Percentiles rank a stretch among this genome's conserved stretches.
Evolutionary conservation across 305 asterid genomes (phyloP).

Genomic region (Withania somnifera): DNA sequence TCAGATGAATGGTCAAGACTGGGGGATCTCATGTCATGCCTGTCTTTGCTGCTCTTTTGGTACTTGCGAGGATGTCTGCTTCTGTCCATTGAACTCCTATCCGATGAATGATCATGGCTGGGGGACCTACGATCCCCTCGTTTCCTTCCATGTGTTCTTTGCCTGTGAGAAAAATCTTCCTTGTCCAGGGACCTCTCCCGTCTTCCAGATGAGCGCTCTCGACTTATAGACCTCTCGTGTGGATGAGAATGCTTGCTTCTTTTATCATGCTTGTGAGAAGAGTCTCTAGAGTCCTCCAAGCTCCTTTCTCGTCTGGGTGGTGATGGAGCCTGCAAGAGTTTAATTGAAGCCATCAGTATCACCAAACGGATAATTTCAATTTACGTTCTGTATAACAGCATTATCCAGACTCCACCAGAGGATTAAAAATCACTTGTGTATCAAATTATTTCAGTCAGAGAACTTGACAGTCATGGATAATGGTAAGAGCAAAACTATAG

Average conservation of each 20-base stretch:
- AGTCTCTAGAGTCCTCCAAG: constrained; percentile 23
- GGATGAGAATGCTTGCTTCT: constrained; percentile 12
- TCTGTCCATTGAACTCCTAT: constrained; percentile 19
- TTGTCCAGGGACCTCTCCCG: constrained; percentile 21
- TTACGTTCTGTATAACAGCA: background rate
- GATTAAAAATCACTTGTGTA: background rate
- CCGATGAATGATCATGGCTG: constrained; percentile 21
- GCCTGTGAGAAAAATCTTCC: constrained; percentile 21
- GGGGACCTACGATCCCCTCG: constrained; percentile 22
- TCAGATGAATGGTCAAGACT: background rate
- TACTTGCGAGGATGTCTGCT: constrained; percentile 17
- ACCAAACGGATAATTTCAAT: background rate
- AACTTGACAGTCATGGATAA: background rate
- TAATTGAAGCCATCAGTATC: background rate
- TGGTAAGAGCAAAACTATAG: background rate
- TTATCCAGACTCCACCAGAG: background rate
- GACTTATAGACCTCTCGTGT: constrained; percentile 31
- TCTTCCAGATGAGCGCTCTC: constrained; percentile 16
- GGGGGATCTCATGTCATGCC: background rate
- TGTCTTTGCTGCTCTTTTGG: constrained; percentile 1
- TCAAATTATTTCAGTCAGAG: background rate
- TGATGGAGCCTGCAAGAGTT: constrained; percentile 41
- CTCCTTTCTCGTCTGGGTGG: constrained; percentile 64
- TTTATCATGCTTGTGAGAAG: constrained; percentile 25
- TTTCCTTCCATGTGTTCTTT: constrained; percentile 17